These are phyloP conservation scores for Coemansia sp. DNA, from an alignment of 192 early-diverging fungal species.

Conservation along the genomic window DNA sequence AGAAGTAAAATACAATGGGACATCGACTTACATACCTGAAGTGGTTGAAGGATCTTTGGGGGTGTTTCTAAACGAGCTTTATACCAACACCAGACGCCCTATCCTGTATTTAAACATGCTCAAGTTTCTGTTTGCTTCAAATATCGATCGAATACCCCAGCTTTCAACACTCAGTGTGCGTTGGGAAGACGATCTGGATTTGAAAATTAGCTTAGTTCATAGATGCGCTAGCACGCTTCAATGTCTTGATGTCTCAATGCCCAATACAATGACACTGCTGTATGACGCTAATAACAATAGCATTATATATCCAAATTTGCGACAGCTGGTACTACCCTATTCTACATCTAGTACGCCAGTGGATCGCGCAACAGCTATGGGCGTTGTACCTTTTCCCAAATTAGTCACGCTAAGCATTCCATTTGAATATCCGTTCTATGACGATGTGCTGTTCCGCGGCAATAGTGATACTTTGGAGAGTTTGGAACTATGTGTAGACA, in stretches of 20 bases:
- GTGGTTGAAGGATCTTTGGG: background rate
- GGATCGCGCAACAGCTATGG: too few relatives aligned
- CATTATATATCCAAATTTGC: background rate
- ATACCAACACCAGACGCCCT: background rate
- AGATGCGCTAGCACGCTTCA: background rate
- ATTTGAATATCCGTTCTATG: slow-evolving; percentile 5
- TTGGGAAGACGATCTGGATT: background rate
- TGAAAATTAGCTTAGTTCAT: background rate
- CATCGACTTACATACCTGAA: background rate
- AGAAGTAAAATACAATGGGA: background rate
- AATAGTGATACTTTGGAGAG: slow-evolving; percentile 1
- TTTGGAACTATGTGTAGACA: background rate
- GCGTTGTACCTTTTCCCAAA: slow-evolving; percentile 4
- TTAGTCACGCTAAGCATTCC: background rate
- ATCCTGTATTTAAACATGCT: background rate
- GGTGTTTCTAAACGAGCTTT: background rate
- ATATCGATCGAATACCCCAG: background rate
- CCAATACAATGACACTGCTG: background rate
- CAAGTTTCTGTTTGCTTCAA: background rate
- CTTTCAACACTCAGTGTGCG: background rate
- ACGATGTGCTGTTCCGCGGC: slow-evolving; percentile 11
- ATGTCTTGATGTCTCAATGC: background rate
- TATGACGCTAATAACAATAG: background rate
- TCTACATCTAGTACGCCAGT: background rate
- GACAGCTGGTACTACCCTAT: background rate